Evolutionary conservation across 2,329 filamentous ascomycete species (phyloP), one percentile per base, ranked within the genome.

Genomic region (Tolypocladium amazonense): DNA sequence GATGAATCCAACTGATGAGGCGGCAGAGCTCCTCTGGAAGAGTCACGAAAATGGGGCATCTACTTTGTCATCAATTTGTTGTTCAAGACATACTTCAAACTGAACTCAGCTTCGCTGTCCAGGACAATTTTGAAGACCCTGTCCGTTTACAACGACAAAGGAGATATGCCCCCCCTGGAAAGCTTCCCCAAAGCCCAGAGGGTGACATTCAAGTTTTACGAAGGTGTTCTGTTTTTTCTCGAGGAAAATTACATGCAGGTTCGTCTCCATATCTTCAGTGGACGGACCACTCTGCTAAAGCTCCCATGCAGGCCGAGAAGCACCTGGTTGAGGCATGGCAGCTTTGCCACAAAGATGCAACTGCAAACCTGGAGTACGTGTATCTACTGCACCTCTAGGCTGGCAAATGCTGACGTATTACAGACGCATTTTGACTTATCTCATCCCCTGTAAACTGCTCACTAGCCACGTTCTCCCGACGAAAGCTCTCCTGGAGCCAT

Each of bases 41-140:
- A 96, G 68, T 97, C 93, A 11, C 86, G 94, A 59, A 99, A 97
- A 83, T 99, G 94, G 94, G 95, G 91, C 8, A 89, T 96, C 56
- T 99, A 99, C 77, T 92, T 92, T 72, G 88, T 93, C 65, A 91
- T 92, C 69, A 97, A 96, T 70, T 82, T 99, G 9, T 80, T 97
- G 18, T 99, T 99, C 84, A 97, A 97, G 76, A 97, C 92, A 1
- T 97, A 97, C 73, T 99, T 99, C 79, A 95, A 90, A 77, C 80
- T 97, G 63, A 96, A 96, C 75, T 90, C 89, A 39, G 88, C 95
- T 60, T 87, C 86, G n/a, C 79, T 97, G 25, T 96, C 88, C 23
- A 92, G 94, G 71, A 97, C 94, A 65, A 88, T 97, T 56, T 79
- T 99, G 55, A 90, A 88, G 65, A 92, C 91, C 0, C 80, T 99